A percentile compares a stretch with the other conserved stretches of the same genome.
Evolutionary conservation across 2,329 filamentous ascomycete species (phyloP).

Genomic region (Fusarium pseudocircinatum): DNA sequence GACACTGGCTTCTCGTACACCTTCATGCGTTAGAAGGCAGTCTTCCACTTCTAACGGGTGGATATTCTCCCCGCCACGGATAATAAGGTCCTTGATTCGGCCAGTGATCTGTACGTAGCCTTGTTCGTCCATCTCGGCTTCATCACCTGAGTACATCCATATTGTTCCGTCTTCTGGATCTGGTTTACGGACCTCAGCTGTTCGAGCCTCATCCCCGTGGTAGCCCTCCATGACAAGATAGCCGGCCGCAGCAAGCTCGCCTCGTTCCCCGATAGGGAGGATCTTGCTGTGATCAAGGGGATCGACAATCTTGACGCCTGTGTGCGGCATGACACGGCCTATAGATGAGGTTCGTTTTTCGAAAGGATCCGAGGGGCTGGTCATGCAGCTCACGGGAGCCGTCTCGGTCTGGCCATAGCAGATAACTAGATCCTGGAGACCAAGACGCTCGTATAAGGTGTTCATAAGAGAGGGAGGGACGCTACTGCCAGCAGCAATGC

Average conservation of each 20-base stretch:
- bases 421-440: conserved; percentile 85
- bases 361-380: conserved; percentile 77
- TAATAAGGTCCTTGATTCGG: conserved; percentile 94
- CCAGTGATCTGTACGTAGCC: conserved; percentile 92
- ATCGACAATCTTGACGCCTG: conserved; percentile 78
- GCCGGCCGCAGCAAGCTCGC: conserved; percentile 84
- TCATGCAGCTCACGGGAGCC: conserved; percentile 82
- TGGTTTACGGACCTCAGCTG: conserved; percentile 68
- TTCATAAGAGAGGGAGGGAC: conserved; percentile 86
- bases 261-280: conserved; percentile 71
- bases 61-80: conserved; percentile 94
- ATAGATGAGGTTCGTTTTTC: conserved; percentile 79
- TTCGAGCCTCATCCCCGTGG: conserved; percentile 77
- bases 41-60: conserved; percentile 94
- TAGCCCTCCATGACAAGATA: conserved; percentile 94
- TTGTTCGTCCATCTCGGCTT: conserved; percentile 82
- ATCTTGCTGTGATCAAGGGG: conserved; percentile 66
- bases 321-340: conserved; percentile 85
- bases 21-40: conserved; percentile 77
- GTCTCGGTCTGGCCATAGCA: conserved; percentile 99
- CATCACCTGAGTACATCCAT: conserved; percentile 96
- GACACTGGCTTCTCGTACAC: conserved; percentile 80
- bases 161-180: conserved; percentile 61
- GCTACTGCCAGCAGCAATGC: conserved; percentile 88
- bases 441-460: conserved; percentile 76